These are phyloP conservation scores for Xylaria sp. DNA, from an alignment of 2,329 filamentous ascomycete genomes.

Conservation along the genomic window DNA sequence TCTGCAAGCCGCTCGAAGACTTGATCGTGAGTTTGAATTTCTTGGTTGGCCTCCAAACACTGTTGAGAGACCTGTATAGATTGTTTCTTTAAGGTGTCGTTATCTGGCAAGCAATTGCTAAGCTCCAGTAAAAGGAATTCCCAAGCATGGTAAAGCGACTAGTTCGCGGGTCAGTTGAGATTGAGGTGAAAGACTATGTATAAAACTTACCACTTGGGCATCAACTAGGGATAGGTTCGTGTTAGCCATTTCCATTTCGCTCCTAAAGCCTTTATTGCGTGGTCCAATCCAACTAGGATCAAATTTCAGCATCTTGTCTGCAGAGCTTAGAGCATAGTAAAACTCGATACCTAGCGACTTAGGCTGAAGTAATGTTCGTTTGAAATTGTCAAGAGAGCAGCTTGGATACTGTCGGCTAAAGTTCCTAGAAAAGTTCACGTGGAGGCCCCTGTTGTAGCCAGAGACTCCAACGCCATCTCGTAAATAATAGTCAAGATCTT, in stretches of 20 bases:
- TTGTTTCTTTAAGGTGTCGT: constrained; percentile 69
- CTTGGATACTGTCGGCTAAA: constrained; percentile 81
- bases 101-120: constrained; percentile 69
- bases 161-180: constrained; percentile 44
- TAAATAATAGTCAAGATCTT: constrained; percentile 82
- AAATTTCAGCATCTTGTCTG: constrained; percentile 78
- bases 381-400: constrained; percentile 81
- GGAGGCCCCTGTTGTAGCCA: constrained; percentile 87
- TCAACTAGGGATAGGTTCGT: constrained; percentile 91
- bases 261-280: constrained; percentile 77
- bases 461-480: constrained; percentile 82
- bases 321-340: constrained; percentile 84
- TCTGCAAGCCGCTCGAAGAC: constrained; percentile 85
- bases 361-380: constrained; percentile 75
- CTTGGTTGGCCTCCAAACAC: constrained; percentile 82
- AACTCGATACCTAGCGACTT: constrained; percentile 78
- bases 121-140: constrained; percentile 88
- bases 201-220: constrained; percentile 82
- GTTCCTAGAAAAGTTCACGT: constrained; percentile 86
- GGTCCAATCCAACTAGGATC: constrained; percentile 81
- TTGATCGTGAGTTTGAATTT: constrained; percentile 76
- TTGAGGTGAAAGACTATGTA: not conserved
- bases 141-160: constrained; percentile 89
- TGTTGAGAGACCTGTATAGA: constrained; percentile 80
- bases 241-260: constrained; percentile 88